Conservation (phyloP, 78 protist genomes). For the Dictyostelium discoideum region dicty_2.7 NC_007090.3:1703001-1703500, state of each 20-base stretch:
- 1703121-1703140: background rate
- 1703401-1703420: constrained; percentile 20
- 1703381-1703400: background rate
- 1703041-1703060: background rate
- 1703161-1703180: background rate
- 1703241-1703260: constrained; percentile 38
- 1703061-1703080: background rate
- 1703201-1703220: background rate
- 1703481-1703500: constrained; percentile 23
- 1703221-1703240: background rate
- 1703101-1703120: background rate
- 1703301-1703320: constrained; percentile 5
- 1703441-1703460: background rate
- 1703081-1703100: background rate
- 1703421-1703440: constrained; percentile 40
- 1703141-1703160: background rate
- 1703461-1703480: constrained; percentile 29
- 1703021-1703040: background rate
- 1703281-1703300: constrained; percentile 13
- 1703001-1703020: constrained; percentile 1
- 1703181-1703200: background rate
- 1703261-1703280: constrained; percentile 9
- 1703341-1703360: background rate
- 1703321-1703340: constrained; percentile 17
- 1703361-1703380: constrained; percentile 22